Evolutionary conservation across 2,329 filamentous ascomycete species (phyloP).

Genomic region (Podosphaera fusca): DNA sequence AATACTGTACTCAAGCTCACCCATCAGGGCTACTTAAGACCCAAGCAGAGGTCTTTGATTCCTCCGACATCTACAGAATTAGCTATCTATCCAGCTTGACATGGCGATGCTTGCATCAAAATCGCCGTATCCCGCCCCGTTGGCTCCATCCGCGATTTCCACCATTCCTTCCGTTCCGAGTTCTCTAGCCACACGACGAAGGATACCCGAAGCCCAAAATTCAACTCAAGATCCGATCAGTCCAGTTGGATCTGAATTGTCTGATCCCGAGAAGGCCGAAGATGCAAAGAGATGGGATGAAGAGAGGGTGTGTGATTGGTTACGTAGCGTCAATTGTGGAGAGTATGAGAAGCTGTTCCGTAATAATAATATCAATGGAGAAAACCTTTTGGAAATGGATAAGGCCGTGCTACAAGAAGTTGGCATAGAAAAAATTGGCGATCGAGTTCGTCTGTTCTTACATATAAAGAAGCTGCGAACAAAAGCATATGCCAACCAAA

Average conservation of each 20-base stretch:
- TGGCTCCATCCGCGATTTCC: conserved; percentile 22
- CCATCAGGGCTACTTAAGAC: too few relatives aligned
- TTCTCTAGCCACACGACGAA: conserved; percentile 28
- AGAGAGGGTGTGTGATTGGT: conserved; percentile 73
- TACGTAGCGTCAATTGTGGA: conserved; percentile 73
- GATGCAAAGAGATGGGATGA: conserved; percentile 76
- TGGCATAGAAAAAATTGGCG: conserved; percentile 93
- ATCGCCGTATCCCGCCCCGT: conserved; percentile 38
- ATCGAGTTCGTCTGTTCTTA: conserved; percentile 75
- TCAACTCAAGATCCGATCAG: conserved; percentile 38
- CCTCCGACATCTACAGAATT: background rate
- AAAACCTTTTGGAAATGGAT: conserved; percentile 91
- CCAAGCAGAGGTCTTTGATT: too few relatives aligned
- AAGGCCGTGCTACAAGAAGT: conserved; percentile 92
- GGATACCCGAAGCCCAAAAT: conserved; percentile 25
- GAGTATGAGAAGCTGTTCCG: conserved; percentile 83
- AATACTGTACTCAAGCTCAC: too few relatives aligned
- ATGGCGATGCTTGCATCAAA: conserved; percentile 69
- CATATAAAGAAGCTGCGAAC: conserved; percentile 66
- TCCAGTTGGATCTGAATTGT: conserved; percentile 83
- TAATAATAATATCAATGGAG: conserved; percentile 89
- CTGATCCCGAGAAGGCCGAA: conserved; percentile 54
- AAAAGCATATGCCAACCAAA: conserved; percentile 51
- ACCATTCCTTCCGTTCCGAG: conserved; percentile 24
- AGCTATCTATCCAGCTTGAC: background rate